Conservation (phyloP, 2,329 filamentous ascomycete genomes). For the Nemania diffusa region DNA sequence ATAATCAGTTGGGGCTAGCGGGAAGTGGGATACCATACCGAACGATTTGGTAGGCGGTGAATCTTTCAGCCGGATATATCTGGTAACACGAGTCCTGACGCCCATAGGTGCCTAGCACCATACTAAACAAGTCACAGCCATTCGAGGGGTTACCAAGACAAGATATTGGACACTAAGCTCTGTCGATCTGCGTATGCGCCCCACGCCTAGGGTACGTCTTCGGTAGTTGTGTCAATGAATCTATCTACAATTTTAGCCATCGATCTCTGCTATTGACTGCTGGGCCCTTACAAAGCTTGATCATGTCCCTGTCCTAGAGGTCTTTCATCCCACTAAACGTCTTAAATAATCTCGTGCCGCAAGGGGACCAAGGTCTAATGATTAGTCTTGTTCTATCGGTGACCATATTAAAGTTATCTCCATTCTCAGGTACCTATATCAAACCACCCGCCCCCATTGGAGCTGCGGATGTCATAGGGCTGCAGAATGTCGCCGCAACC, state of each 20-base stretch:
- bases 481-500: slow-evolving; percentile 25
- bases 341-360: not conserved
- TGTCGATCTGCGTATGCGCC: slow-evolving; percentile 5
- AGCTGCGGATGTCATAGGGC: not conserved
- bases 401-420: not conserved
- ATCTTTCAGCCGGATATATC: not conserved
- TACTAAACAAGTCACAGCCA: not conserved
- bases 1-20: not conserved
- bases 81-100: not conserved
- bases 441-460: not conserved
- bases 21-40: not conserved
- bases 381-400: not conserved
- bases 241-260: slow-evolving; percentile 3
- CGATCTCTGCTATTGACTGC: slow-evolving; percentile 5
- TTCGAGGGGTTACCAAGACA: not conserved
- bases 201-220: slow-evolving; percentile 9
- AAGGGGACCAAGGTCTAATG: not conserved
- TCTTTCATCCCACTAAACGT: not conserved
- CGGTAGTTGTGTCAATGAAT: slow-evolving; percentile 8
- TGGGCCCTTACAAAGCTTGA: slow-evolving; percentile 23
- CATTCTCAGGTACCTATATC: not conserved
- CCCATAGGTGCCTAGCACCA: not conserved
- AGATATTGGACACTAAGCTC: not conserved
- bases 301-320: not conserved
- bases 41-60: not conserved